These are phyloP conservation scores for Apiotrichum mycotoxinovorans DNA, from an alignment of 1,284 basidiomycete species.

Conservation along the genomic window DNA sequence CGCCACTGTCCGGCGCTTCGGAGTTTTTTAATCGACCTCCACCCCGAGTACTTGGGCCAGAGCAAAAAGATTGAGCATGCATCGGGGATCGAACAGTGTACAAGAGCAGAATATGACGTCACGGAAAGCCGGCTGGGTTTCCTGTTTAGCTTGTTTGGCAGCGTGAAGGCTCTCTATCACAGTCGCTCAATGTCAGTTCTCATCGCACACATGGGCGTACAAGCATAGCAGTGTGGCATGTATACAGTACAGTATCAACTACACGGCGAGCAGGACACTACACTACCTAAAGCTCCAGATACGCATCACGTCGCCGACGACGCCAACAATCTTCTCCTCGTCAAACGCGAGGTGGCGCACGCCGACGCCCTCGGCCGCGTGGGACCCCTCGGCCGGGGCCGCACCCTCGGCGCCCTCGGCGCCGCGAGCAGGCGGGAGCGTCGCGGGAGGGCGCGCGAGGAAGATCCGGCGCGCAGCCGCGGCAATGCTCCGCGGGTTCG, in stretches of 20 bases:
- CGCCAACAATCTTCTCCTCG: constrained; percentile 49
- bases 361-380: constrained; percentile 9
- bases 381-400: no score
- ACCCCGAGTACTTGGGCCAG: no score
- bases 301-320: constrained; percentile 34
- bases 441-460: constrained; percentile 32
- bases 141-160: not conserved
- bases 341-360: constrained; percentile 46
- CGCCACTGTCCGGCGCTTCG: not conserved
- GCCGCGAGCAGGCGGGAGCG: constrained; percentile 3
- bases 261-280: not conserved
- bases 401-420: not conserved
- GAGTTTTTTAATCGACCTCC: not conserved
- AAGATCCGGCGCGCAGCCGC: constrained; percentile 41
- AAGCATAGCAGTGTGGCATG: not conserved
- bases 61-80: no score
- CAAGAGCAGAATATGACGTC: no score
- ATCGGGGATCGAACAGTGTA: no score
- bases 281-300: constrained; percentile 41
- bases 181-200: no score
- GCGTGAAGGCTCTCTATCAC: no score
- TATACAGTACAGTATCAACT: no score
- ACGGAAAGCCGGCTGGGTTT: no score
- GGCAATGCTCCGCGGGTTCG: constrained; percentile 43
- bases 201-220: no score